These are phyloP conservation scores for Trifolium repens DNA, from an alignment of 306 rosid species.

Conservation along the genomic window DNA sequence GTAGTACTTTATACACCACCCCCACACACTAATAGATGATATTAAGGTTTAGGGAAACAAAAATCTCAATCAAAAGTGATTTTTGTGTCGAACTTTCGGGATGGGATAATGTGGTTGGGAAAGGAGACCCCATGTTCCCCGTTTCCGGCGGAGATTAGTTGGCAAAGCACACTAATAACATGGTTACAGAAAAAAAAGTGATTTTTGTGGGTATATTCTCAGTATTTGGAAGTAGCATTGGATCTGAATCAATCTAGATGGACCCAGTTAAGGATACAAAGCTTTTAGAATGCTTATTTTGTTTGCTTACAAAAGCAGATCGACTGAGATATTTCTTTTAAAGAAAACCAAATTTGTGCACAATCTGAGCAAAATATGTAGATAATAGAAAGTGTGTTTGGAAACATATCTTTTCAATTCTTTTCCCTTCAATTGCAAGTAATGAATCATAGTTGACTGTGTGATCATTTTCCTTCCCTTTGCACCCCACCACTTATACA, in stretches of 20 bases:
- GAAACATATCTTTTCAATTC: constrained; percentile 20
- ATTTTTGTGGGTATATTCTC: not conserved
- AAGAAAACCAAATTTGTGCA: not conserved
- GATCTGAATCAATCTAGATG: not conserved
- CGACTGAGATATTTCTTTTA: not conserved
- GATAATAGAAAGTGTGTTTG: constrained; percentile 2
- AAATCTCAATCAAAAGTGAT: constrained; percentile 1
- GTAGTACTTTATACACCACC: not conserved
- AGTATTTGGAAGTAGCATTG: not conserved
- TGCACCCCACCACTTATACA: constrained; percentile 32
- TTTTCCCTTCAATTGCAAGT: constrained; percentile 29
- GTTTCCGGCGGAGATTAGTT: not conserved
- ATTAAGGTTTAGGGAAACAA: not conserved
- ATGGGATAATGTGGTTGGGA: not conserved
- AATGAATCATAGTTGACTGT: constrained; percentile 38
- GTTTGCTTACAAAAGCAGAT: not conserved
- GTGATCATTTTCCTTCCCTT: constrained; percentile 13
- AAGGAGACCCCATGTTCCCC: not conserved
- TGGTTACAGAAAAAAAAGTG: not conserved
- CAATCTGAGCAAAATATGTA: not conserved
- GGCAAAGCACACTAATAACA: not conserved
- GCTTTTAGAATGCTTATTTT: not conserved
- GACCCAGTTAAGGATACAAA: not conserved
- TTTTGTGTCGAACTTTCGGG: not conserved
- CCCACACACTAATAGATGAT: no score